Evolutionary conservation across 1,284 basidiomycete species (phyloP), one percentile per base, ranked within the genome.

Genomic region (Puccinia polysora): DNA sequence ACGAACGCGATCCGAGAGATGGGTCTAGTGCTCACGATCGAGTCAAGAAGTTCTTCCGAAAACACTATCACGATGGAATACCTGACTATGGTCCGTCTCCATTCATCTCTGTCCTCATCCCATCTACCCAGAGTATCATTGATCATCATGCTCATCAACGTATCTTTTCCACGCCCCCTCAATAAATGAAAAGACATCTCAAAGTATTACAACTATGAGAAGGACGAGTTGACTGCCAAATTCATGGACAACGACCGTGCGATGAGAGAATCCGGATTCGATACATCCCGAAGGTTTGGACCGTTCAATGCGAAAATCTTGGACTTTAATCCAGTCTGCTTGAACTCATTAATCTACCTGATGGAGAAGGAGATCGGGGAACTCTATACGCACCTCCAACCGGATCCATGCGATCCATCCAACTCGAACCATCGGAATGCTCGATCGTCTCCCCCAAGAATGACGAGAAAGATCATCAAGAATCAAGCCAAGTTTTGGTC

Each of bases 191-290:
- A 38, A 69, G 67, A 69, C 25, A 69, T 69, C 14, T 40, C 56
- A 7, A 40, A 69, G 15, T 69, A 69, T 36, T 69, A 69, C 20
- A 36, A 69, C 28, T 36, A 38, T 36, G 40, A 69, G 45, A 69
- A 18, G 18, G 55, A 69, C 47, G 30, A 36, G 6, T 59, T 69
- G 30, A 69, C 38, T 20, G 38, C 53, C 15, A 58, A 60, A 55
- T 69, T 43, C 18, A 69, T 69, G 67, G 67, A 69, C n/a, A 69
- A 56, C 34, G 67, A 69, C 30, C 67, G 67, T 34, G 67, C 67
- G 40, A 69, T 69, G 67, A 32, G 67, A 23, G 67, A 69, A 38
- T 59, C 55, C 12, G 67, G 67, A 6, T 69, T 69, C 15, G 67
- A 69, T 30, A 69, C 67, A 8, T 69, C 67, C 18, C 18, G 20